Evolutionary conservation across 176 grass and related monocot species (phyloP), one percentile per base, ranked within the genome.

Genomic region (Avena atlantica): DNA sequence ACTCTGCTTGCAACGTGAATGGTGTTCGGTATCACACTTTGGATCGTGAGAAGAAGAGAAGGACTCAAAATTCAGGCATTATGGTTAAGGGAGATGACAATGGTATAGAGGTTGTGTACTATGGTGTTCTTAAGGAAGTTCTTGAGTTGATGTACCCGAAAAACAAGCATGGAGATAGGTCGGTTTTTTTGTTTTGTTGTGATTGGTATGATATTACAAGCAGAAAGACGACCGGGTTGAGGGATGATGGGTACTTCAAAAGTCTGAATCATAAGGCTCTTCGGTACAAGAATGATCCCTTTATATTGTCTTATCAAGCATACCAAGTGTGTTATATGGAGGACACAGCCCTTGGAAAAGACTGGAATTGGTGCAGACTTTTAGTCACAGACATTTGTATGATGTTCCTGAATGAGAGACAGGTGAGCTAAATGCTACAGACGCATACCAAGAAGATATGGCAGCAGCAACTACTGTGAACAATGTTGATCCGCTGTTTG

Each of bases 11-110:
- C 29, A 69, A 69, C 0, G 31, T 69, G 29, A 40, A 69, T 69
- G 66, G 66, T 69, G 66, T 69, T 69, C 29, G 66, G 31, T 69
- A 69, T 27, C 66, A 69, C 67, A 70, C 67, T 40, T 9, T 70
- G 34, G 67, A 67, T 16, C 64, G 27, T 67, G 64, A 67, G 27
- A 16, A 14, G 27, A 34, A 67, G 3, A 67, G 64, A 67, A 67
- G 13, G 34, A 67, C 64, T 67, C 64, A 67, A 67, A 67, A 67
- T 67, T 67, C 64, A 34, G 64, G 27, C 24, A 67, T 67, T 1
- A 34, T 16, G 64, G 24, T 25, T 5, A 67, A 67, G 64, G 27
- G 11, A 67, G 1, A 34, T 67, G 6, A 29, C 1, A 34, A 67
- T 67, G 27, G 27, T 67, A 27, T 8, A 63, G 60, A 63, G 60